Percentiles rank a stretch among this genome's conserved stretches.
These are phyloP conservation scores for Boletus mariae DNA, from an alignment of 1,284 basidiomycete genomes.

Conservation along the genomic window DNA sequence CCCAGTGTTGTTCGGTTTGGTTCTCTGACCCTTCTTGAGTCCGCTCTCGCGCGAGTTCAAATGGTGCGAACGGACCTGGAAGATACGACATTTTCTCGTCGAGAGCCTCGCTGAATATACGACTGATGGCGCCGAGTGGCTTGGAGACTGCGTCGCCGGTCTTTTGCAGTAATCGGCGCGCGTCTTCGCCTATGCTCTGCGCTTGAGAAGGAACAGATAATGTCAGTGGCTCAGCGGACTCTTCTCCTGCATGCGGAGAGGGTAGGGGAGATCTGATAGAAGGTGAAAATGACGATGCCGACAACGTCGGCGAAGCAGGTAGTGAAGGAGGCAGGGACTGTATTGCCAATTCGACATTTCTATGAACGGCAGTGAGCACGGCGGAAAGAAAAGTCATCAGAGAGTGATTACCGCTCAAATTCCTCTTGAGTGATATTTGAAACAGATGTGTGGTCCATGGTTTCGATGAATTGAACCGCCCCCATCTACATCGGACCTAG, in stretches of 20 bases:
- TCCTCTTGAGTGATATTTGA: constrained; percentile 91
- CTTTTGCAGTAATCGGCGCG: constrained; percentile 77
- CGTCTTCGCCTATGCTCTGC: constrained; percentile 69
- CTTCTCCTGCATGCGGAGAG: constrained; percentile 71
- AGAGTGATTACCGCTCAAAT: constrained; percentile 69
- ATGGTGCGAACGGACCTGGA: constrained; percentile 61
- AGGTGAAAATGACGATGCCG: constrained; percentile 24
- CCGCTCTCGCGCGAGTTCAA: constrained; percentile 51
- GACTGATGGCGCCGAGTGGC: constrained; percentile 81
- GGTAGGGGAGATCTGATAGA: constrained; percentile 25
- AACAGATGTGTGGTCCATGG: constrained; percentile 92
- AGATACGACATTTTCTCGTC: constrained; percentile 58
- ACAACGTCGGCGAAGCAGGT: constrained; percentile 46
- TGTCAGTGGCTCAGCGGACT: constrained; percentile 75
- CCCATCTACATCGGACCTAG: constrained; percentile 24
- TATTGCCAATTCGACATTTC: constrained; percentile 84
- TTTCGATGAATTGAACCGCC: constrained; percentile 44
- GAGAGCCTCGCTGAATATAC: constrained; percentile 79
- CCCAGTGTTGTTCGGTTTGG: constrained; percentile 28
- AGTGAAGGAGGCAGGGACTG: constrained; percentile 65
- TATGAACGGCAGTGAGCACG: constrained; percentile 23
- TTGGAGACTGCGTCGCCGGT: constrained; percentile 87
- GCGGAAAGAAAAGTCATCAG: neutral
- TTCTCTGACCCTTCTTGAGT: constrained; percentile 24
- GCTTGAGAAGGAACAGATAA: constrained; percentile 51